These are phyloP conservation scores for Suillus hirtellus DNA, from an alignment of 768 basidiomycete genomes.

Conservation along the genomic window DNA sequence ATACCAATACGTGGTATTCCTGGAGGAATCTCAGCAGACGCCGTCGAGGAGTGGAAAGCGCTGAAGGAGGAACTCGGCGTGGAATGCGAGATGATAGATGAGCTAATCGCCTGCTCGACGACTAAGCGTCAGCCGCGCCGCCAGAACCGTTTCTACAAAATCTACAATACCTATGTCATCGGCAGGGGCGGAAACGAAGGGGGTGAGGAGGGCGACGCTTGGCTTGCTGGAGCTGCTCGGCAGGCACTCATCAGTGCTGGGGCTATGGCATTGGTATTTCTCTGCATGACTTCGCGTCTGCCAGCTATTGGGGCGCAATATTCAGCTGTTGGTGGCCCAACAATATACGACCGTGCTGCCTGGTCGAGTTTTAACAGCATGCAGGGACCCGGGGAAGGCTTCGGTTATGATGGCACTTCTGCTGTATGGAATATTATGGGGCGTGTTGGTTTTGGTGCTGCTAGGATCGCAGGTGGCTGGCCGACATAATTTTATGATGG, in stretches of 20 bases:
- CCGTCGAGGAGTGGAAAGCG: constrained; percentile 74
- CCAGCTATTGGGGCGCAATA: constrained; percentile 60
- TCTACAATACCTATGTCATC: constrained; percentile 75
- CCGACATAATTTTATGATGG: constrained; percentile 50
- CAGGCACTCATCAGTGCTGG: constrained; percentile 62
- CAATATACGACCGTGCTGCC: constrained; percentile 73
- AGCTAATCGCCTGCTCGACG: constrained; percentile 53
- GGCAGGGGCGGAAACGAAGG: constrained; percentile 29
- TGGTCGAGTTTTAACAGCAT: constrained; percentile 81
- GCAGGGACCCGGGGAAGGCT: constrained; percentile 70
- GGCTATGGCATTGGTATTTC: constrained; percentile 59
- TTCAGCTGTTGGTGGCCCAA: constrained; percentile 61
- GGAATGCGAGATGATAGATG: constrained; percentile 75
- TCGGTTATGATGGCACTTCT: constrained; percentile 56
- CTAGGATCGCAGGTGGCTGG: constrained; percentile 75
- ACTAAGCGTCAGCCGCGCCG: constrained; percentile 35
- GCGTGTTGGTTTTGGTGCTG: constrained; percentile 72
- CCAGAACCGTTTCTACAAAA: constrained; percentile 73
- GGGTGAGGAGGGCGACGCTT: constrained; percentile 19
- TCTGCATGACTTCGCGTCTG: constrained; percentile 45
- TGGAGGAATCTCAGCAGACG: constrained; percentile 65
- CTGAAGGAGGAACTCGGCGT: constrained; percentile 80
- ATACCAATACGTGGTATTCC: constrained; percentile 43
- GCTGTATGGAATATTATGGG: constrained; percentile 72
- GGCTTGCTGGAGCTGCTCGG: constrained; percentile 37